Percentiles rank a stretch among this genome's conserved stretches.
Evolutionary conservation across 2,329 filamentous ascomycete genomes (phyloP).

Genomic region (Fusarium pininemorale): DNA sequence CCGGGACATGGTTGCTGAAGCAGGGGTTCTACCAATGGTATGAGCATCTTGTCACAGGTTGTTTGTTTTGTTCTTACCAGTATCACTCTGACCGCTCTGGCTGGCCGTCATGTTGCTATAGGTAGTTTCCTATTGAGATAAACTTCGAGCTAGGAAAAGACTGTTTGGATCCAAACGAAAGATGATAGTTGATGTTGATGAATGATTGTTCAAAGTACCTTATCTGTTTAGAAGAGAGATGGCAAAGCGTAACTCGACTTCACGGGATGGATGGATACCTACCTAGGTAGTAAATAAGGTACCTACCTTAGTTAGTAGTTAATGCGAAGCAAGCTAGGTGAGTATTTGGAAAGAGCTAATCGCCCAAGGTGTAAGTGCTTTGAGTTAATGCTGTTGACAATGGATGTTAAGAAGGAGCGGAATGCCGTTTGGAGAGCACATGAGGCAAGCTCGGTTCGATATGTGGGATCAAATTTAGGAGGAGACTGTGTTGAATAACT

Average conservation of each 20-base stretch:
- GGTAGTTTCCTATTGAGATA: neutral
- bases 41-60: neutral
- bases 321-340: neutral
- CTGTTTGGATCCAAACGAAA: slow-evolving; percentile 9
- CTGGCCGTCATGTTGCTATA: neutral
- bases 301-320: too few relatives aligned
- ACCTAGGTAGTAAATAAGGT: too few relatives aligned
- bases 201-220: neutral
- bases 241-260: neutral
- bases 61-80: neutral
- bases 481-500: slow-evolving; percentile 16
- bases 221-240: neutral
- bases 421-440: neutral
- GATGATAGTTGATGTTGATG: neutral
- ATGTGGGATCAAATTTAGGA: neutral
- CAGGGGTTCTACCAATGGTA: neutral
- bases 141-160: neutral
- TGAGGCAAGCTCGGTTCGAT: neutral
- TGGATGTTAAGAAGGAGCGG: neutral
- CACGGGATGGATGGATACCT: too few relatives aligned
- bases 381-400: neutral
- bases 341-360: neutral
- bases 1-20: neutral
- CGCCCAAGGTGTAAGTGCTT: neutral
- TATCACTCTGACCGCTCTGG: too few relatives aligned